Base-by-base conservation (phyloP, 2,329 filamentous ascomycete genomes). In the Aspergillus proliferans region DNA sequence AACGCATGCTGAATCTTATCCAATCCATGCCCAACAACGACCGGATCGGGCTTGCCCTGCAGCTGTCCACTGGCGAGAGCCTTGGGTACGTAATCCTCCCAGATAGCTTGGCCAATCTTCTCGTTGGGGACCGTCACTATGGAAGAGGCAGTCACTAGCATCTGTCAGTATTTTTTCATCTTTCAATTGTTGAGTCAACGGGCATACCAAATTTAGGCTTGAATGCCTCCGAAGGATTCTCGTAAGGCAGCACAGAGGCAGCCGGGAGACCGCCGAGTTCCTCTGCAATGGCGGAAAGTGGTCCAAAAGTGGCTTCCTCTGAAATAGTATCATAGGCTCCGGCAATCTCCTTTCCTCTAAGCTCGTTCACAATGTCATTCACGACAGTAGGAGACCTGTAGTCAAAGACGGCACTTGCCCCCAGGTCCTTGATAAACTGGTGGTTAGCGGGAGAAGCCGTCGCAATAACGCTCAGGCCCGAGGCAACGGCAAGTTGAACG, bases 51-150 rank as follows among this genome's bases (percentile, higher is more conserved):
- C 42, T 68, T 63, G 18, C 63, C 55, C 49, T 62, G 55, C 44
- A 69, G 60, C 46, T 61, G 59, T 1, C 68, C 68, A 21, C 60
- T 49, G 39, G 66, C 66, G 45, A 75, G 50, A 2, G 71, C 72
- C 9, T 57, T 39, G 0, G 67, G 59, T 4, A 56, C 52, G 40
- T 63, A 61, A 10, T 61, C 52, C 6, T 54, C 50, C 51, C 59
- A 62, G 39, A 68, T 61, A 60, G 52, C 26, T 40, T 54, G 49
- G 18, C 57, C 44, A 36, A 55, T 36, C 14, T n/a, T n/a, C 6
- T 36, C 34, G 14, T 36, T n/a, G 1, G 34, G 34, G 6, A n/a
- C n/a, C 8, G 34, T 22, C 10, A 21, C 10, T 15, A 40, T 6
- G 15, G 19, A 9, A 30, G 0, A 1, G 10, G 26, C 26, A 10